A percentile compares a stretch with the other conserved stretches of the same genome.
phyloP scores from a whole-genome alignment of 2,329 filamentous ascomycete genomes.

The Bipolaris cookei region DNA sequence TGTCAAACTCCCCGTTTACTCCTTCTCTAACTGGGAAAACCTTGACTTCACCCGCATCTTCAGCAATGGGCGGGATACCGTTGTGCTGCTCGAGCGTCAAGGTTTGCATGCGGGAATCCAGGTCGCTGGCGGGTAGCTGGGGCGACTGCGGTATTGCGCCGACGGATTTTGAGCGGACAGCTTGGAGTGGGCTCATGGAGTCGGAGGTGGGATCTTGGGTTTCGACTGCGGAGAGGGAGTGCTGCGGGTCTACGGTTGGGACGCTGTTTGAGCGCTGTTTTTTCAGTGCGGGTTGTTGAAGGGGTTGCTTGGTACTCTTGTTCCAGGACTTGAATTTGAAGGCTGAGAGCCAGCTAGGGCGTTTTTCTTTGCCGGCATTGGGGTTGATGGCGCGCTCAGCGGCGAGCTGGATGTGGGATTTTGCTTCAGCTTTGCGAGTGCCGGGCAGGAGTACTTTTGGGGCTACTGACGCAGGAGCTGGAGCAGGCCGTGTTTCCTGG shows the following conservation, averaged over 20 bases:
- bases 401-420: constrained; percentile 32
- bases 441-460: not conserved
- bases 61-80: constrained; percentile 14
- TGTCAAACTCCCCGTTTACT: constrained; percentile 16
- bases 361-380: constrained; percentile 34
- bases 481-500: constrained; percentile 24
- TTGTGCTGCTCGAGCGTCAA: constrained; percentile 20
- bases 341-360: constrained; percentile 38
- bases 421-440: constrained; percentile 14
- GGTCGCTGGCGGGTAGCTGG: constrained; percentile 24
- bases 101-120: constrained; percentile 35
- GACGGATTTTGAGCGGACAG: constrained; percentile 45
- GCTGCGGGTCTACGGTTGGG: constrained; percentile 30
- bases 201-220: constrained; percentile 15
- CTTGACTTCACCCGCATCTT: constrained; percentile 17
- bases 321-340: constrained; percentile 41
- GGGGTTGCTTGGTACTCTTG: constrained; percentile 25
- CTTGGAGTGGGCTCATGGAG: constrained; percentile 29
- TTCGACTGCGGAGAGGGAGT: constrained; percentile 37
- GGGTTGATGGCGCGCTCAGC: constrained; percentile 28
- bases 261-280: constrained; percentile 34
- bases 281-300: constrained; percentile 1
- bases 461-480: not conserved
- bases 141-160: constrained; percentile 32
- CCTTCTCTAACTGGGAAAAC: constrained; percentile 11